phyloP scores from a whole-genome alignment of 371 early-diverging fungal species.

The Thermomucor indicae-seudaticae region DNA sequence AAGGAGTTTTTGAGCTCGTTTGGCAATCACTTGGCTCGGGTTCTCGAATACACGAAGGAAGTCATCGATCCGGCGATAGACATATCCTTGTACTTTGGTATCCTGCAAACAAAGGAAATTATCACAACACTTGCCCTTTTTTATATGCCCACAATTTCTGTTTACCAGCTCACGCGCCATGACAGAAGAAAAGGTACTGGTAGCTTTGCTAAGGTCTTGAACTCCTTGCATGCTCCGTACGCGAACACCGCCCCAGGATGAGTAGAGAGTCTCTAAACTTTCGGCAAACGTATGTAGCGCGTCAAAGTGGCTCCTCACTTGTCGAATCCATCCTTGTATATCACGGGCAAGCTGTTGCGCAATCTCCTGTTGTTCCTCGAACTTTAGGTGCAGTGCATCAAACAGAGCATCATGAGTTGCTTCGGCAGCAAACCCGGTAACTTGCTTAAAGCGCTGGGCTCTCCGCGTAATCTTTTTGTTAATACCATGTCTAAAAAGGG shows the following conservation, averaged over 20 bases:
- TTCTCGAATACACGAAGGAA: slow-evolving; percentile 62
- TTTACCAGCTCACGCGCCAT: slow-evolving; percentile 37
- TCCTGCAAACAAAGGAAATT: slow-evolving; percentile 6
- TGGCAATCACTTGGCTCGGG: slow-evolving; percentile 70
- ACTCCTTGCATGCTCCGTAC: slow-evolving; percentile 30
- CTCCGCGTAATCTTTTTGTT: slow-evolving; percentile 67
- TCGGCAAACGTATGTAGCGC: slow-evolving; percentile 51
- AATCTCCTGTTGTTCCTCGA: slow-evolving; percentile 54
- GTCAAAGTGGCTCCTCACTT: slow-evolving; percentile 55
- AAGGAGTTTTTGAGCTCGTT: slow-evolving; percentile 70
- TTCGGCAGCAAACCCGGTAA: slow-evolving; percentile 31
- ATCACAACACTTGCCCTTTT: slow-evolving; percentile 16
- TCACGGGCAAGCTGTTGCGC: slow-evolving; percentile 51
- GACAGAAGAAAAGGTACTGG: slow-evolving; percentile 16
- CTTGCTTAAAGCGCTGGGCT: slow-evolving; percentile 28
- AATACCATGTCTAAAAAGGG: slow-evolving; percentile 57
- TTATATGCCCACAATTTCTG: no score
- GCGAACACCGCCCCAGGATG: slow-evolving; percentile 36
- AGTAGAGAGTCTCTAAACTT: slow-evolving; percentile 59
- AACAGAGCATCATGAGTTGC: slow-evolving; percentile 54
- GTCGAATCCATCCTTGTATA: slow-evolving; percentile 54
- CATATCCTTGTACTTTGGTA: slow-evolving; percentile 26
- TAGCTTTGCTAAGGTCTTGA: slow-evolving; percentile 25
- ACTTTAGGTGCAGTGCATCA: slow-evolving; percentile 56
- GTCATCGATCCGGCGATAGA: slow-evolving; percentile 57